Conservation (phyloP, 805 yeast species). For the Candida railenensis region DNA sequence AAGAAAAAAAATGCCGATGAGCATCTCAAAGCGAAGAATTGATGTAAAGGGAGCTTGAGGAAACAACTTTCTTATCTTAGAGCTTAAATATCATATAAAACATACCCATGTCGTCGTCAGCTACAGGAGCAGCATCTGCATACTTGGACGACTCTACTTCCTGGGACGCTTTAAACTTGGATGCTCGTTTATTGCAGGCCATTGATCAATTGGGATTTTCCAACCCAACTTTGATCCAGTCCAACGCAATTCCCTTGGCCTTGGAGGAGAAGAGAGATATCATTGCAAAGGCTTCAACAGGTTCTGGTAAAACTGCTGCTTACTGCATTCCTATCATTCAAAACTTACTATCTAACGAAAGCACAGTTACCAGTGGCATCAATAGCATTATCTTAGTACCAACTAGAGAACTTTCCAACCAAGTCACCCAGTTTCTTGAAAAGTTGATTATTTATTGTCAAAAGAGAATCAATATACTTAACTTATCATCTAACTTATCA, state of each 20-base stretch:
- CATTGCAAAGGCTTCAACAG: slow-evolving; percentile 91
- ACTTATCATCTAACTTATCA: slow-evolving; percentile 63
- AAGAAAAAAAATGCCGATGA: slow-evolving; percentile 1
- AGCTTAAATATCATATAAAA: too few relatives aligned
- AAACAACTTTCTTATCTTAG: too few relatives aligned
- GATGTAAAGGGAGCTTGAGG: background rate
- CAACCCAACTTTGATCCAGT: slow-evolving; percentile 88
- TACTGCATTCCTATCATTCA: slow-evolving; percentile 86
- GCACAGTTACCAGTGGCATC: slow-evolving; percentile 23
- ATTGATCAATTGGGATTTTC: slow-evolving; percentile 74
- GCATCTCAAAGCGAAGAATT: too few relatives aligned
- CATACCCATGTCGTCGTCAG: too few relatives aligned
- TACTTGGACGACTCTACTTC: slow-evolving; percentile 68
- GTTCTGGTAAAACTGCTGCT: slow-evolving; percentile 94
- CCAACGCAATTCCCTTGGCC: slow-evolving; percentile 90
- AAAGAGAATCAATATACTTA: slow-evolving; percentile 59
- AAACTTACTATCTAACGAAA: slow-evolving; percentile 51
- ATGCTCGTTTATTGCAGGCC: slow-evolving; percentile 82
- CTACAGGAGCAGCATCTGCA: slow-evolving; percentile 57
- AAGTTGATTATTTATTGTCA: slow-evolving; percentile 71
- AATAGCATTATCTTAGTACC: slow-evolving; percentile 83
- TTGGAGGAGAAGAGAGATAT: slow-evolving; percentile 87
- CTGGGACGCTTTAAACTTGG: slow-evolving; percentile 78
- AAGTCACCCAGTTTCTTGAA: slow-evolving; percentile 70
- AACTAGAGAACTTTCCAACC: slow-evolving; percentile 86